Percentiles rank a stretch among this genome's conserved stretches.
Evolutionary conservation across 2,329 filamentous ascomycete genomes (phyloP).

Genomic region (Nemania sp.): DNA sequence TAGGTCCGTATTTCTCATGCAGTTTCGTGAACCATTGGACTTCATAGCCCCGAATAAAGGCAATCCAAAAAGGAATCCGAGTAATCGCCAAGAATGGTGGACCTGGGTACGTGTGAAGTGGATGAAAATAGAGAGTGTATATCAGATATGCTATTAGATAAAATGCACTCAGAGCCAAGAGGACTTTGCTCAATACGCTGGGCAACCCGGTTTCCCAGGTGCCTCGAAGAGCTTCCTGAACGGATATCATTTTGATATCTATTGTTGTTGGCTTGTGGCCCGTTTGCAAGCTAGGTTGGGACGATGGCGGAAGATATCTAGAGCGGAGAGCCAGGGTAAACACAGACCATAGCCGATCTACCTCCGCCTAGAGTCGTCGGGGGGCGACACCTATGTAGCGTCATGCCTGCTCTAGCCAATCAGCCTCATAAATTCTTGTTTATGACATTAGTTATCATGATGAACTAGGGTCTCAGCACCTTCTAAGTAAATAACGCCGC

Average conservation of each 20-base stretch:
- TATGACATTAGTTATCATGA: not conserved
- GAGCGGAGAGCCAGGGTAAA: not conserved
- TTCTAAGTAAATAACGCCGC: no score
- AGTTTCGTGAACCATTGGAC: constrained; percentile 42
- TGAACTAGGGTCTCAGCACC: no score
- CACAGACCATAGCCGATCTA: not conserved
- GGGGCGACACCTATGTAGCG: no score
- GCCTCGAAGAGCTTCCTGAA: not conserved
- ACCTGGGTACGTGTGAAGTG: constrained; percentile 42
- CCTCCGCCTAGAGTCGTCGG: not conserved
- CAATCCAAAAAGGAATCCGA: constrained; percentile 45
- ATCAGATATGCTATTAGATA: constrained; percentile 23
- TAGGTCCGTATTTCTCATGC: constrained; percentile 42
- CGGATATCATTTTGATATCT: not conserved
- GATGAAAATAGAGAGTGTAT: constrained; percentile 42
- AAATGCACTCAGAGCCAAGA: not conserved
- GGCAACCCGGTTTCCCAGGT: not conserved
- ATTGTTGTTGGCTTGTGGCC: not conserved
- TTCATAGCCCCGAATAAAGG: constrained; percentile 38
- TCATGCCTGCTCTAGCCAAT: not conserved
- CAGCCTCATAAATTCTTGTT: not conserved
- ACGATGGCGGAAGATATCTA: not conserved
- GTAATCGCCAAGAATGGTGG: constrained; percentile 39
- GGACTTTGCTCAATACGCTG: not conserved
- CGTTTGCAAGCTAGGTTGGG: not conserved